Conservation (phyloP, 768 basidiomycete species). For the Serendipita sp. region DNA sequence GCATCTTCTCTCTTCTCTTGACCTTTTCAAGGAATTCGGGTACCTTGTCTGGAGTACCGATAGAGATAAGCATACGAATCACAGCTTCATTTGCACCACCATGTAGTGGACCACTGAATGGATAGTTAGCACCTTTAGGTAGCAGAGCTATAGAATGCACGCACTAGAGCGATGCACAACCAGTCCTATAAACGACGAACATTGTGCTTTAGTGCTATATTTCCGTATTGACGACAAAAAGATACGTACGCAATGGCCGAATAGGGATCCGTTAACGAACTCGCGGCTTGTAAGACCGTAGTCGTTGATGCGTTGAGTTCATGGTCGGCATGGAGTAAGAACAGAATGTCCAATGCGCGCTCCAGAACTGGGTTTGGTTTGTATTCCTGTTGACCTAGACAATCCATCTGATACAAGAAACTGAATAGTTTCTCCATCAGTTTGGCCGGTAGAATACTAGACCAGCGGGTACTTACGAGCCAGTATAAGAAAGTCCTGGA, state of each 20-base stretch:
- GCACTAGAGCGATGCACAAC: constrained; percentile 77
- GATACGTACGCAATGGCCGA: constrained; percentile 59
- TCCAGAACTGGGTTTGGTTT: constrained; percentile 69
- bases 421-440: constrained; percentile 21
- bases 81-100: constrained; percentile 89
- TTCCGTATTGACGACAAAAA: neutral
- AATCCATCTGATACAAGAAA: constrained; percentile 85
- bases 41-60: constrained; percentile 76
- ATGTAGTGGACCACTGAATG: constrained; percentile 48
- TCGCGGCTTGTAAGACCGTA: constrained; percentile 74
- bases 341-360: constrained; percentile 75
- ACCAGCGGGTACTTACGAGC: constrained; percentile 36
- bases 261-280: constrained; percentile 82
- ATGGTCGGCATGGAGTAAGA: constrained; percentile 80
- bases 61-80: constrained; percentile 81
- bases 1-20: constrained; percentile 72
- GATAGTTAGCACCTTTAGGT: no score
- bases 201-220: neutral
- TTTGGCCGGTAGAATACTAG: neutral
- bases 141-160: constrained; percentile 17
- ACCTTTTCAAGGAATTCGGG: constrained; percentile 75
- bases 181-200: constrained; percentile 34
- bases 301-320: constrained; percentile 79
- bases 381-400: constrained; percentile 56
- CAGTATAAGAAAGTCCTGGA: constrained; percentile 66